Conservation (phyloP, 441 rosid genomes). For the Croton setiger region DNA sequence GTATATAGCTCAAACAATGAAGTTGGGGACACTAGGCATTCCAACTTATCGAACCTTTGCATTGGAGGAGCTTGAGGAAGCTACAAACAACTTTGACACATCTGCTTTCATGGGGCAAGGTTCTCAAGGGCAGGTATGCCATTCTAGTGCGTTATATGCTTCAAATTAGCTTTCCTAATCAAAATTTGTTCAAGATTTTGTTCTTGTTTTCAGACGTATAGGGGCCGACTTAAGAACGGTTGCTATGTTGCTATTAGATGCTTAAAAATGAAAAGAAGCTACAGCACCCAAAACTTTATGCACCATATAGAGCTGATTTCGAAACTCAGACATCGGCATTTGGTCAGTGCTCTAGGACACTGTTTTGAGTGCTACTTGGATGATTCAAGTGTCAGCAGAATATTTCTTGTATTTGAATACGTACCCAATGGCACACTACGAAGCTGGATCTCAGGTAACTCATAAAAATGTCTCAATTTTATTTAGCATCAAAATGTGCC, state of each 20-base stretch:
- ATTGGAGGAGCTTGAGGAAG: conserved; percentile 81
- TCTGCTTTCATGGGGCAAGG: conserved; percentile 94
- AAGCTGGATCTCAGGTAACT: conserved; percentile 84
- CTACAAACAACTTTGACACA: conserved; percentile 76
- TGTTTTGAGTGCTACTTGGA: conserved; percentile 91
- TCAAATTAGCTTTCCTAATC: neutral
- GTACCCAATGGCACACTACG: conserved; percentile 85
- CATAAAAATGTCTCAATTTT: neutral
- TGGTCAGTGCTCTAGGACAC: conserved; percentile 90
- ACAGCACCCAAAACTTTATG: conserved; percentile 71
- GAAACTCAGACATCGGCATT: conserved; percentile 80
- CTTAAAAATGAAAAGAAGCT: conserved; percentile 65
- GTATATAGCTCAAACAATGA: conserved; percentile 85
- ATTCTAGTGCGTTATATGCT: neutral
- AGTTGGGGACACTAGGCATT: conserved; percentile 80
- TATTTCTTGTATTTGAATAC: conserved; percentile 80
- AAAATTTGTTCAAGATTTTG: conserved; percentile 3
- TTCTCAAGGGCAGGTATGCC: conserved; percentile 77
- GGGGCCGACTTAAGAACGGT: conserved; percentile 76
- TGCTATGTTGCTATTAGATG: conserved; percentile 66
- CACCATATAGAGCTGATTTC: conserved; percentile 84
- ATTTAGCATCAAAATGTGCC: neutral
- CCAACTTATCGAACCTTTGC: conserved; percentile 84
- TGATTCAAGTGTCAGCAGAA: conserved; percentile 90
- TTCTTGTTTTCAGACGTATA: conserved; percentile 62